phyloP scores from a whole-genome alignment of 768 basidiomycete genomes.

The Boletellus sp. region DNA sequence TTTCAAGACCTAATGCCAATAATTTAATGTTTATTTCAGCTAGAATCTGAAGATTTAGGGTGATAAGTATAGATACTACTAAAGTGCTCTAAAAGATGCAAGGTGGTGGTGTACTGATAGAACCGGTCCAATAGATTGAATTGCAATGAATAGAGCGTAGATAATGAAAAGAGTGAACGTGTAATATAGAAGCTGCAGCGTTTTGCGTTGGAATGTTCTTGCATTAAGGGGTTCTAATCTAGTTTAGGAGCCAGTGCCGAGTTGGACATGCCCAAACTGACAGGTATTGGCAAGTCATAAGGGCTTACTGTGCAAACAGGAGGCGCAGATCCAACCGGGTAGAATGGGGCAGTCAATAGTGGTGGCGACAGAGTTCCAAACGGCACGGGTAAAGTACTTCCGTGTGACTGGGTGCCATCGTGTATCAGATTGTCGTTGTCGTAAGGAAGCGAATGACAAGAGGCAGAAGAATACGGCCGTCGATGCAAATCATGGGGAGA shows the following conservation, averaged over 20 bases:
- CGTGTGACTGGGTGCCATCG: constrained; percentile 6
- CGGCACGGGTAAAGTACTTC: constrained; percentile 4
- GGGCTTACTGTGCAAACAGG: constrained; percentile 4
- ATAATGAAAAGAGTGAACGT: constrained; percentile 12
- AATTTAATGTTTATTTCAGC: constrained; percentile 13
- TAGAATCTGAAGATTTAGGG: constrained; percentile 2
- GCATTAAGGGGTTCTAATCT: constrained; percentile 1
- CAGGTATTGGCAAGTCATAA: constrained; percentile 7
- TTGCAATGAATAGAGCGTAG: constrained; percentile 6
- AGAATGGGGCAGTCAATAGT: constrained; percentile 29
- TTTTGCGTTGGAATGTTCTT: constrained; percentile 3
- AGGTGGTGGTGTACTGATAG: constrained; percentile 6
- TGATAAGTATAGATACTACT: constrained; percentile 15
- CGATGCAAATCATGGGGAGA: constrained; percentile 7
- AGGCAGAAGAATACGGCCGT: constrained; percentile 20
- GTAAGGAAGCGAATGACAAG: constrained; percentile 16
- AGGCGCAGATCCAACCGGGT: constrained; percentile 19
- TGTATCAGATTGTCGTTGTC: constrained; percentile 6
- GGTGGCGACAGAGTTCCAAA: constrained; percentile 25
- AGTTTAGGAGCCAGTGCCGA: constrained; percentile 7
- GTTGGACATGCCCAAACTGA: constrained; percentile 13
- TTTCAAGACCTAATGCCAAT: not conserved
- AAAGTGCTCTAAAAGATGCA: constrained; percentile 20
- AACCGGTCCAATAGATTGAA: constrained; percentile 11
- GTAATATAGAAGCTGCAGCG: constrained; percentile 15